A percentile compares a stretch with the other conserved stretches of the same genome.
These are phyloP conservation scores for Paracoccidioides lutzii DNA, from an alignment of 2,329 filamentous ascomycete genomes.

Conservation along the genomic window DNA sequence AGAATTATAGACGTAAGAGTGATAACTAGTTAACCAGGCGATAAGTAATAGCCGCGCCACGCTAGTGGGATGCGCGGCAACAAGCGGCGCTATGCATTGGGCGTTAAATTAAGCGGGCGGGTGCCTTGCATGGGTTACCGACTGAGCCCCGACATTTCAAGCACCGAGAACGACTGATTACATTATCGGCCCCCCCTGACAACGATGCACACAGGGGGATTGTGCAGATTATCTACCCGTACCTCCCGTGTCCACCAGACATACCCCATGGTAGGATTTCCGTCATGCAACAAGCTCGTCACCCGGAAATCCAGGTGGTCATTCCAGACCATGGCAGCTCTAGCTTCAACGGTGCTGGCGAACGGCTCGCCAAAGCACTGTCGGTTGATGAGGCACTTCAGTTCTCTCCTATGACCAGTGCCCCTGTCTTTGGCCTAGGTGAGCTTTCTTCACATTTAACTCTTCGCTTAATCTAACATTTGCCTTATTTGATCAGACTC, in stretches of 20 bases:
- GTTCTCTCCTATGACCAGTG: constrained; percentile 39
- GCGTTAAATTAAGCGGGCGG: constrained; percentile 1
- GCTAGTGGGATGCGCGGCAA: neutral
- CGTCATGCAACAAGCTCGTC: constrained; percentile 30
- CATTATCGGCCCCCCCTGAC: constrained; percentile 8
- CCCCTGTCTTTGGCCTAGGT: constrained; percentile 36
- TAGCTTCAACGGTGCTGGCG: constrained; percentile 17
- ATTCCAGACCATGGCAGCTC: constrained; percentile 21
- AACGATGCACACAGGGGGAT: constrained; percentile 18
- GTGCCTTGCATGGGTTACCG: constrained; percentile 3
- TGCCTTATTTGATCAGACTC: constrained; percentile 20
- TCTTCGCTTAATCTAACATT: neutral
- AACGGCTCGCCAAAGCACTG: constrained; percentile 24
- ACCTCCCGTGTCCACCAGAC: neutral
- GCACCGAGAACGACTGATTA: neutral
- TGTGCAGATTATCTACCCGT: neutral
- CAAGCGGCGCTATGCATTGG: constrained; percentile 3
- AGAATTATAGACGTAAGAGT: neutral
- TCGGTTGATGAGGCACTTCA: constrained; percentile 36
- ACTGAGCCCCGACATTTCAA: neutral
- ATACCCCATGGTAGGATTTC: constrained; percentile 13
- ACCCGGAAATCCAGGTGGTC: constrained; percentile 30
- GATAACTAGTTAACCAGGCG: neutral
- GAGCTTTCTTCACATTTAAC: constrained; percentile 7
- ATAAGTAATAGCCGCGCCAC: neutral